Base-by-base conservation (phyloP, 1,284 basidiomycete genomes). In the Fomitopsis schrenkii region DNA sequence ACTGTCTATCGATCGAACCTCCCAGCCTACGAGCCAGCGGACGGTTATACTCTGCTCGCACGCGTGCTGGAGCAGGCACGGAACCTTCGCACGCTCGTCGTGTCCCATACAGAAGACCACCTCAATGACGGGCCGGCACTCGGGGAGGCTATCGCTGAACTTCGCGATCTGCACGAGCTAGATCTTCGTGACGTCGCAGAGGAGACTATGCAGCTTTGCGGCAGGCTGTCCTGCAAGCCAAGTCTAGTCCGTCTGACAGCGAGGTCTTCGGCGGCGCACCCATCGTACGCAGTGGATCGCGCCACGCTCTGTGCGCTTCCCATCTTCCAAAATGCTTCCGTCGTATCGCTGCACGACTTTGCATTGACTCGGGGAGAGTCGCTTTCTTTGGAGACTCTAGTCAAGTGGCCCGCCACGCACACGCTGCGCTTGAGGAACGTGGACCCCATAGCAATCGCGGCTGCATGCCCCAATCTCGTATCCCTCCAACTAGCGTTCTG, bases 181-280 rank as follows among this genome's bases (percentile, higher is more conserved):
- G 42, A 45, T n/a, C 3, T 45, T 3, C 42, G 42, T 22, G 42
- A 14, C 9, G 5, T 45, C 42, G 42, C n/a, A 8, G 42, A 45
- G 17, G 15, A 19, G 17, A 14, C 5, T 15, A 19, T 77, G 75
- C 42, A 76, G 72, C 17, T 69, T 71, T 62, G 69, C 75, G 41
- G 26, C 19, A 46, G 22, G n/a, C 22, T 46, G 45, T 28, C 22
- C 19, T 46, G 45, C 45, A 46, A 28, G 22, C 45, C 22, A 7
- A 14, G 22, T 26, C 22, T 26, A 14, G n/a, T 46, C 22, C 45
- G 22, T 46, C 26, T 46, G 22, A 5, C 5, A 14, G 45, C 45
- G 26, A 5, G 5, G 9, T 28, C 5, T 2, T 46, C 45, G 26
- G 7, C 22, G 1, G 8, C 26, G 3, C 19, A 22, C 6, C 45